These are phyloP conservation scores for Hypoxylon sp. DNA, from an alignment of 2,329 filamentous ascomycete genomes.

Conservation along the genomic window DNA sequence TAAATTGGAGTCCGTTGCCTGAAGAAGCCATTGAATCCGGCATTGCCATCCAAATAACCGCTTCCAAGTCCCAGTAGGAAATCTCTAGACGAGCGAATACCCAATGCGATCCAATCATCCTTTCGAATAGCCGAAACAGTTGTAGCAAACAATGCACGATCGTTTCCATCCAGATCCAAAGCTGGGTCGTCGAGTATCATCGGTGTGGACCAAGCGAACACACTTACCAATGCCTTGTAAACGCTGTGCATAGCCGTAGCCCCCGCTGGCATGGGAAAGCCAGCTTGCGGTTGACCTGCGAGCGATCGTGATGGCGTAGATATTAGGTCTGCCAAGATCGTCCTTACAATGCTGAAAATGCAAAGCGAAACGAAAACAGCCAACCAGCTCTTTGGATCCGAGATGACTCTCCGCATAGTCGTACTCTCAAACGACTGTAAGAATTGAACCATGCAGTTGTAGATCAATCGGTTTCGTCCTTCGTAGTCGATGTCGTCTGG, in stretches of 20 bases:
- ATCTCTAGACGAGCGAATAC: slow-evolving; percentile 61
- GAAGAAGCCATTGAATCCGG: slow-evolving; percentile 58
- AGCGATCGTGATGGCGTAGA: slow-evolving; percentile 50
- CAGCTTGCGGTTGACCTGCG: slow-evolving; percentile 45
- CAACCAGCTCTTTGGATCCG: slow-evolving; percentile 61
- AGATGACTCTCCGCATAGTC: slow-evolving; percentile 55
- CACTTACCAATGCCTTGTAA: slow-evolving; percentile 64
- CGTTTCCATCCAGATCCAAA: slow-evolving; percentile 58
- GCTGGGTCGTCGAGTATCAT: slow-evolving; percentile 60
- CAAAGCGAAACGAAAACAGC: slow-evolving; percentile 67
- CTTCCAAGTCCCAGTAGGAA: slow-evolving; percentile 65
- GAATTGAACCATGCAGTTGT: slow-evolving; percentile 65
- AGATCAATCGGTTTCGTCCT: slow-evolving; percentile 62
- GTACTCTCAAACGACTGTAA: slow-evolving; percentile 65
- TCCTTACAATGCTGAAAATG: slow-evolving; percentile 68
- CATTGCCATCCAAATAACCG: slow-evolving; percentile 55
- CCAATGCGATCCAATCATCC: slow-evolving; percentile 61
- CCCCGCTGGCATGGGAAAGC: slow-evolving; percentile 44
- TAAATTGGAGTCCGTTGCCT: slow-evolving; percentile 55
- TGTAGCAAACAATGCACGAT: slow-evolving; percentile 59
- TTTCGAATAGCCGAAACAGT: slow-evolving; percentile 61
- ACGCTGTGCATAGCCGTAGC: slow-evolving; percentile 60
- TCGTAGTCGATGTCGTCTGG: slow-evolving; percentile 62
- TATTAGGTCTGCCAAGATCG: slow-evolving; percentile 63
- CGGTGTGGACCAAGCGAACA: slow-evolving; percentile 60